A percentile compares a stretch with the other conserved stretches of the same genome.
These are phyloP conservation scores for Paramecium caudatum DNA, from an alignment of 73 alveolate species.

Conservation along the genomic window DNA sequence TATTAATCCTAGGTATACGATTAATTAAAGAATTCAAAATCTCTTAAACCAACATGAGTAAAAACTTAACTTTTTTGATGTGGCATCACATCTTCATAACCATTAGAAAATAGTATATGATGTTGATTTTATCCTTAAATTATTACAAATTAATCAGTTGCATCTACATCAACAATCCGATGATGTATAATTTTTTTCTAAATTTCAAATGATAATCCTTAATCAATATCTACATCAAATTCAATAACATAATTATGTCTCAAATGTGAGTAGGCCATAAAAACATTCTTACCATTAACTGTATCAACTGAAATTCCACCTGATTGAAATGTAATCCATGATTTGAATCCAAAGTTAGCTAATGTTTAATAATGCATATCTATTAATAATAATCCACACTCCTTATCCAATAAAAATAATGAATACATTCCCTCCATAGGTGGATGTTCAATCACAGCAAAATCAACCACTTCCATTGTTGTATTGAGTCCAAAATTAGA, in stretches of 20 bases:
- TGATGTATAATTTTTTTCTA: background rate
- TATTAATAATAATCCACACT: background rate
- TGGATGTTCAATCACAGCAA: background rate
- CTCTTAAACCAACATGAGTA: constrained; percentile 33
- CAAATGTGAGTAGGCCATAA: constrained; percentile 11
- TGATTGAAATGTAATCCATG: background rate
- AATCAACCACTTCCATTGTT: background rate
- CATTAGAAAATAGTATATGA: constrained; percentile 35
- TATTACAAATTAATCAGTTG: constrained; percentile 37
- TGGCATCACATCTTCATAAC: background rate
- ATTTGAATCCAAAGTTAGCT: background rate
- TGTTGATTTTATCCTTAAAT: constrained; percentile 45
- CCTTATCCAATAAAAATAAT: constrained; percentile 10
- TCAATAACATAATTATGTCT: constrained; percentile 33
- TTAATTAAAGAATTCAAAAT: constrained; percentile 26
- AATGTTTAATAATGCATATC: background rate
- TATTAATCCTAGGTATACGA: background rate
- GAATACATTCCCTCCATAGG: background rate
- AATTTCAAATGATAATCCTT: background rate
- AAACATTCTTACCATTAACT: constrained; percentile 34
- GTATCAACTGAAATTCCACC: constrained; percentile 67
- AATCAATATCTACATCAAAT: background rate
- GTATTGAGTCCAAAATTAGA: background rate
- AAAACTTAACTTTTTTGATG: background rate
- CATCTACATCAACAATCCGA: constrained; percentile 31